Evolutionary conservation across 345 rosid genomes (phyloP).

Genomic region (Carallia pectinifolia): DNA sequence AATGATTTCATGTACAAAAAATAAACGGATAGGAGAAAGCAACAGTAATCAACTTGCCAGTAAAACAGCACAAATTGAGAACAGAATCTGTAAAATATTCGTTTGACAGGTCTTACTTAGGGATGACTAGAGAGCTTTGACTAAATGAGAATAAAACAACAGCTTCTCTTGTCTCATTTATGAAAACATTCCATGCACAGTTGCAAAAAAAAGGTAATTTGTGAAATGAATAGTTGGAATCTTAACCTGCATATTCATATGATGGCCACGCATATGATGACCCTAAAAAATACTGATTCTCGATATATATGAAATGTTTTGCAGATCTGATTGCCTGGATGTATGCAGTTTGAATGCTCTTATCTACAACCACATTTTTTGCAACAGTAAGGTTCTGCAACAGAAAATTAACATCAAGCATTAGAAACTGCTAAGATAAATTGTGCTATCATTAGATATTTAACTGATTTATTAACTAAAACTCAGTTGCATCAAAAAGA

Average conservation of each 20-base stretch:
- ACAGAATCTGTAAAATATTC: too few relatives aligned
- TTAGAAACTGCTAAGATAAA: slow-evolving; percentile 8
- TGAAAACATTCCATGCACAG: neutral
- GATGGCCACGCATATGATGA: slow-evolving; percentile 97
- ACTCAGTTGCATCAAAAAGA: neutral
- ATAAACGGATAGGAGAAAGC: too few relatives aligned
- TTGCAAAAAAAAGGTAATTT: neutral
- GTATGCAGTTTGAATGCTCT: slow-evolving; percentile 93
- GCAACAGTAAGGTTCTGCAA: slow-evolving; percentile 74
- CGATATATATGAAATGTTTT: slow-evolving; percentile 89
- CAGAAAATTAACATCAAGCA: neutral
- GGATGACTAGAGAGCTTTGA: too few relatives aligned
- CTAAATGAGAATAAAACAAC: too few relatives aligned
- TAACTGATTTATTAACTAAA: too few relatives aligned
- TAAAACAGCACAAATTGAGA: too few relatives aligned
- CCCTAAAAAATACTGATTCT: slow-evolving; percentile 97
- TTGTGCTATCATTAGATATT: too few relatives aligned
- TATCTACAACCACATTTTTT: slow-evolving; percentile 72
- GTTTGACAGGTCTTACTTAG: too few relatives aligned
- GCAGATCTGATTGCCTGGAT: slow-evolving; percentile 98
- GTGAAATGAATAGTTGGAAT: slow-evolving; percentile 6
- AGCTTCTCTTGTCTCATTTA: too few relatives aligned
- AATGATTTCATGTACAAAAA: too few relatives aligned
- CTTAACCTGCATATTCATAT: slow-evolving; percentile 75
- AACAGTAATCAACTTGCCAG: too few relatives aligned